Percentiles rank a stretch among this genome's conserved stretches.
Conservation (phyloP, 345 rosid genomes). For the Zanthoxylum bungeanum region DNA sequence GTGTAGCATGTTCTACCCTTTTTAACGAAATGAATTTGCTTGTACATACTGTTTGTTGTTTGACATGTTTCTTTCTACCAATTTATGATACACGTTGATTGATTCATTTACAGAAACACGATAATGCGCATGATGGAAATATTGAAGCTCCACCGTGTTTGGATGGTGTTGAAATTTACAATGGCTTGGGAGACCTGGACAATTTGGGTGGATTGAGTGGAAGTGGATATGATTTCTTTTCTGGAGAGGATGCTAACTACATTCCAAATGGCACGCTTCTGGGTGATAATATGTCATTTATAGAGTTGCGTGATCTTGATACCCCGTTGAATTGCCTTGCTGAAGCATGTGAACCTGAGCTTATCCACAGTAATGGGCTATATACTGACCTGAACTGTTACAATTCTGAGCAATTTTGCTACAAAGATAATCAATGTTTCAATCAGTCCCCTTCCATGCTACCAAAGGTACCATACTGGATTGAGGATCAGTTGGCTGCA, state of each 20-base stretch:
- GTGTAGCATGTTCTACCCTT: neutral
- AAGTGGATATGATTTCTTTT: neutral
- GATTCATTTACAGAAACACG: neutral
- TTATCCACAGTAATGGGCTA: neutral
- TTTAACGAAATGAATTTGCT: neutral
- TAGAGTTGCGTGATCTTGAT: slow-evolving; percentile 34
- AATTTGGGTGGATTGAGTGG: neutral
- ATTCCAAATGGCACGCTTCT: neutral
- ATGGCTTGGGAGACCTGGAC: slow-evolving; percentile 23
- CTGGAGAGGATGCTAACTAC: neutral
- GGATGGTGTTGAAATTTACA: slow-evolving; percentile 15
- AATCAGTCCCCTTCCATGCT: neutral
- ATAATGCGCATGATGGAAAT: neutral
- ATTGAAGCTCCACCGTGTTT: neutral
- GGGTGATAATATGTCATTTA: neutral
- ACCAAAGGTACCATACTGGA: neutral
- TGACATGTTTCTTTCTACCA: neutral
- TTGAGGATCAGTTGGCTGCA: neutral
- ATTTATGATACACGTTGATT: neutral
- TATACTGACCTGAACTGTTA: neutral
- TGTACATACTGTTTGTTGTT: neutral
- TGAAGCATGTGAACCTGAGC: neutral
- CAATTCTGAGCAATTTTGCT: neutral
- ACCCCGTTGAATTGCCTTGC: slow-evolving; percentile 16
- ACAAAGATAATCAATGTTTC: neutral